These are phyloP conservation scores for Paspalum notatum DNA, from an alignment of 176 grass and related monocot species.

Conservation along the genomic window DNA sequence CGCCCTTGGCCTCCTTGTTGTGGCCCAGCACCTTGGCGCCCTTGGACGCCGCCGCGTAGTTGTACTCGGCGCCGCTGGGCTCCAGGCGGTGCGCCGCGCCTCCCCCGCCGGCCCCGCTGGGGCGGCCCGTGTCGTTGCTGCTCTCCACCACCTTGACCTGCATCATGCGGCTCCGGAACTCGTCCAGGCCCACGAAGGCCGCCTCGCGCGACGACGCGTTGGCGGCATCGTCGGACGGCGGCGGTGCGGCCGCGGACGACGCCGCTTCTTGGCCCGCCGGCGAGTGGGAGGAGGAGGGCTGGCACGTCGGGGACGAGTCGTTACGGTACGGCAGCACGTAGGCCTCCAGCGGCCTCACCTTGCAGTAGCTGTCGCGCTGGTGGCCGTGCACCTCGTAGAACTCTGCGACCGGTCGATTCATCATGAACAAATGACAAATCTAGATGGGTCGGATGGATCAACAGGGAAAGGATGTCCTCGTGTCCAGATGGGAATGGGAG, in stretches of 20 bases:
- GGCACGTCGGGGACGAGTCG: constrained; percentile 42
- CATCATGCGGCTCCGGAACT: constrained; percentile 55
- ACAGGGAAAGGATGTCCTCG: too few relatives aligned
- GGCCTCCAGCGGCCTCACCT: constrained; percentile 61
- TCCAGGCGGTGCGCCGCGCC: constrained; percentile 68
- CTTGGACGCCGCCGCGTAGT: constrained; percentile 81
- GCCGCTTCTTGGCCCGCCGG: not conserved
- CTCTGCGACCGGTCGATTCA: constrained; percentile 17
- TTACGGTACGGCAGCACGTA: constrained; percentile 53
- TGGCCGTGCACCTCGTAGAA: constrained; percentile 41
- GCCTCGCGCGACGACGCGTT: constrained; percentile 11
- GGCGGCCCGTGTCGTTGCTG: constrained; percentile 4
- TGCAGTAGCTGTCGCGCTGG: constrained; percentile 55
- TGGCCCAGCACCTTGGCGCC: constrained; percentile 84
- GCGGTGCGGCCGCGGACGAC: not conserved
- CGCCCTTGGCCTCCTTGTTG: constrained; percentile 91
- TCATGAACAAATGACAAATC: too few relatives aligned
- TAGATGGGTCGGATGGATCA: too few relatives aligned
- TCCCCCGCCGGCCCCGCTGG: not conserved
- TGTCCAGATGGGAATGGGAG: too few relatives aligned
- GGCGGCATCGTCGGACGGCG: too few relatives aligned
- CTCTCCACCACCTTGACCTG: constrained; percentile 47
- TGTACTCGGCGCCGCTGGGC: constrained; percentile 71
- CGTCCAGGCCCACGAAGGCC: constrained; percentile 49
- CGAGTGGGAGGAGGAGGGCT: constrained; percentile 16